A percentile compares a stretch with the other conserved stretches of the same genome.
Evolutionary conservation across 176 grass and related monocot genomes (phyloP).

Genomic region (Juncus inflexus): DNA sequence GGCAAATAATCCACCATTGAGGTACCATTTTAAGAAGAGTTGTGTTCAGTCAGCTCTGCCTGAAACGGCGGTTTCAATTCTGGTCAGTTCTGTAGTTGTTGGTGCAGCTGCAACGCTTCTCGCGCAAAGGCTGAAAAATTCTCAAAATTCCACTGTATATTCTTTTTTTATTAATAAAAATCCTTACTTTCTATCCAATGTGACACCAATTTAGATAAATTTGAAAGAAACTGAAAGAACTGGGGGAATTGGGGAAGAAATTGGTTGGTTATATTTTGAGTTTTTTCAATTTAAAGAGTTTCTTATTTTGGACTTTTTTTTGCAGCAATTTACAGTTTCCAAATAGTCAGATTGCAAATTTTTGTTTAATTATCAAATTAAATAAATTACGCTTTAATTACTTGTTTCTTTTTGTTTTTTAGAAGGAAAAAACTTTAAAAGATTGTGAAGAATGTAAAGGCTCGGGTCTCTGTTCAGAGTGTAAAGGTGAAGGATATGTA

Average conservation of each 20-base stretch:
- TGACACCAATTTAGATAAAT: too few relatives aligned
- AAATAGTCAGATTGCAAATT: too few relatives aligned
- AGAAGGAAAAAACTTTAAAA: not conserved
- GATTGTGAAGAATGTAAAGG: slow-evolving; percentile 39
- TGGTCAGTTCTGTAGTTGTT: slow-evolving; percentile 33
- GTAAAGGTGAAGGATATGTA: slow-evolving; percentile 46
- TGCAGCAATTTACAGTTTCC: too few relatives aligned
- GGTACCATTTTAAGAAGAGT: slow-evolving; percentile 11
- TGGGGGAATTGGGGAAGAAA: too few relatives aligned
- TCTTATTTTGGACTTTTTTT: too few relatives aligned
- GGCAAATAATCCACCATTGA: not conserved
- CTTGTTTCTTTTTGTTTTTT: not conserved
- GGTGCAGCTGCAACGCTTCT: slow-evolving; percentile 36
- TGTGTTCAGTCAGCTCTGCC: slow-evolving; percentile 26
- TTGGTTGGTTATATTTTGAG: too few relatives aligned
- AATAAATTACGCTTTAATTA: too few relatives aligned
- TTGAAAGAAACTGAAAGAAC: too few relatives aligned
- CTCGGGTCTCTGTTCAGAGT: slow-evolving; percentile 40
- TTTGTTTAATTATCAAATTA: too few relatives aligned
- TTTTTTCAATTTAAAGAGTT: too few relatives aligned
- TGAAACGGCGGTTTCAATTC: slow-evolving; percentile 37
- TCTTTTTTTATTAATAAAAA: not conserved
- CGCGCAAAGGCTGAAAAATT: slow-evolving; percentile 34
- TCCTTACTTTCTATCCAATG: too few relatives aligned
- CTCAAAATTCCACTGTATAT: slow-evolving; percentile 25